A percentile compares a stretch with the other conserved stretches of the same genome.
Conservation (phyloP, 1,139 yeast species). For the Blastobotrys ciferrii region DNA sequence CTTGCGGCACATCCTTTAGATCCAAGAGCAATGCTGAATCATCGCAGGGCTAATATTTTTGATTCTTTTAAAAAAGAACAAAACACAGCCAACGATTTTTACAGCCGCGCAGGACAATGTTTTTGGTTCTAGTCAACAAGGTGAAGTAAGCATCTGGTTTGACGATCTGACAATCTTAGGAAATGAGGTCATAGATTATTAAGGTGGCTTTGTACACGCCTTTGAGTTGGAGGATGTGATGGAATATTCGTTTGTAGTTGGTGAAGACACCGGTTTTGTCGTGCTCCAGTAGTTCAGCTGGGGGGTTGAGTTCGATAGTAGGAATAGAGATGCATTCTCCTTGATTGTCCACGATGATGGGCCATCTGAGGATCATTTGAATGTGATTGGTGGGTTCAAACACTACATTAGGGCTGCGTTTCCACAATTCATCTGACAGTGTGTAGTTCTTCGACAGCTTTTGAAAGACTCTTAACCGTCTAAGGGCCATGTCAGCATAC, state of each 20-base stretch:
- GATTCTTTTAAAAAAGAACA: too few species aligned
- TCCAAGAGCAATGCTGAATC: too few species aligned
- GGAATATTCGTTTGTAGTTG: slow-evolving; percentile 17
- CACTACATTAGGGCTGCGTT: slow-evolving; percentile 18
- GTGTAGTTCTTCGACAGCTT: slow-evolving; percentile 15
- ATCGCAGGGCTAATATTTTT: too few species aligned
- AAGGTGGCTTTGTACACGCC: slow-evolving; percentile 24
- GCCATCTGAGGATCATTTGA: slow-evolving; percentile 15
- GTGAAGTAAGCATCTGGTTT: too few species aligned
- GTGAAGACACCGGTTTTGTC: slow-evolving; percentile 14
- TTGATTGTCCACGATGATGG: slow-evolving; percentile 1
- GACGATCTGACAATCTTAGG: neutral
- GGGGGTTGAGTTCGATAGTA: slow-evolving; percentile 11
- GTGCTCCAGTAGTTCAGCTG: slow-evolving; percentile 2
- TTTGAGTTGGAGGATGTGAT: slow-evolving; percentile 16
- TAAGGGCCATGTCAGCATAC: slow-evolving; percentile 24
- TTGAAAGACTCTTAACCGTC: slow-evolving; percentile 23
- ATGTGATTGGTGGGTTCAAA: slow-evolving; percentile 13
- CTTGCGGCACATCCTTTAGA: too few species aligned
- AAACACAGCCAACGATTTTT: too few species aligned
- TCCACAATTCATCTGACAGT: slow-evolving; percentile 23
- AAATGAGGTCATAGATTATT: slow-evolving; percentile 19
- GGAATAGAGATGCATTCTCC: slow-evolving; percentile 10
- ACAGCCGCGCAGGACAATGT: too few species aligned
- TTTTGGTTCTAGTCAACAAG: too few species aligned